Percentiles rank a stretch among this genome's conserved stretches.
phyloP scores from a whole-genome alignment of 495 filamentous ascomycete genomes.

The Hypoxylon rickii region DNA sequence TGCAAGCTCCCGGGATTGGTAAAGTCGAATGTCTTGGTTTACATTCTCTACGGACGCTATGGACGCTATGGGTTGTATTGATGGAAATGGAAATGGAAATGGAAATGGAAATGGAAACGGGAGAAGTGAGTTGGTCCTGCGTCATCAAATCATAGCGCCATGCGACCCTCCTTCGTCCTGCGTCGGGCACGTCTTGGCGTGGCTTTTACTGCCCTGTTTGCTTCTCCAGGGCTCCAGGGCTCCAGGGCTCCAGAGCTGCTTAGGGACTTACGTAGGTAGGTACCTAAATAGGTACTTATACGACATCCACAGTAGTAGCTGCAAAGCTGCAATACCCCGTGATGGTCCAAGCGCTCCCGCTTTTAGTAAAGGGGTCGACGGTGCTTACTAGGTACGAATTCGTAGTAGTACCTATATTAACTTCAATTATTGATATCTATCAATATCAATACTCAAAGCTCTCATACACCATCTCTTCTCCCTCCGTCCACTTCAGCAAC shows the following conservation, averaged over 20 bases:
- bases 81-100: no score
- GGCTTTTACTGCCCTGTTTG: no score
- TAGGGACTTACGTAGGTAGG: no score
- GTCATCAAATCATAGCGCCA: constrained; percentile 33
- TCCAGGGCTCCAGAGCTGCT: no score
- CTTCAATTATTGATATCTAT: no score
- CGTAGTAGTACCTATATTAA: background rate
- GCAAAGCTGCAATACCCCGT: no score
- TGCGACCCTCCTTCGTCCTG: constrained; percentile 15
- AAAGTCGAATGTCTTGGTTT: no score
- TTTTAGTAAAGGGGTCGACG: background rate
- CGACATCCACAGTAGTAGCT: no score
- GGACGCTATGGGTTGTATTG: no score
- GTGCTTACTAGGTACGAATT: background rate
- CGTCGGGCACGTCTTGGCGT: constrained; percentile 21
- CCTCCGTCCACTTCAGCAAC: constrained; percentile 66
- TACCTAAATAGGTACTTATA: no score
- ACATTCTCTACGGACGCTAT: no score
- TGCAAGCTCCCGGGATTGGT: constrained; percentile 19
- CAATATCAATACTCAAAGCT: constrained; percentile 67
- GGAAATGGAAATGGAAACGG: constrained; percentile 1
- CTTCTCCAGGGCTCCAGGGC: no score
- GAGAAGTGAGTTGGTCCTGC: constrained; percentile 33
- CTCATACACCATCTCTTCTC: constrained; percentile 66
- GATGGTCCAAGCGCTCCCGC: constrained; percentile 5